Conservation (phyloP, 139 green algal genomes). For the Trebouxia sp. region DNA sequence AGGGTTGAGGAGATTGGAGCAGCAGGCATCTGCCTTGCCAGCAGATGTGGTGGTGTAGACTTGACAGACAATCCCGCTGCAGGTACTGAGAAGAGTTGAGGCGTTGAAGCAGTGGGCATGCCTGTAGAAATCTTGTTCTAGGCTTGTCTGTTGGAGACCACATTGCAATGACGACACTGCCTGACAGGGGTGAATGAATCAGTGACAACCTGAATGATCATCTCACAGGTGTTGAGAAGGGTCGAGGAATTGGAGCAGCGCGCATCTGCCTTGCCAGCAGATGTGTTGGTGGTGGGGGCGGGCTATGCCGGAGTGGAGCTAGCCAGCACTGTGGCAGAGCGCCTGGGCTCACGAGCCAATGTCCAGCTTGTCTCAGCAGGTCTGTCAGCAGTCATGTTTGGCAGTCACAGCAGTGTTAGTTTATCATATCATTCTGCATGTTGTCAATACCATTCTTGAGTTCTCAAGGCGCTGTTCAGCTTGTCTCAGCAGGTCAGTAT, state of each 20-base stretch:
- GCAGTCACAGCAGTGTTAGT: no score
- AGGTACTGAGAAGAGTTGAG: no score
- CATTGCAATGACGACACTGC: no score
- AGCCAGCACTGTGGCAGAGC: conserved; percentile 73
- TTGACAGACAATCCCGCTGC: no score
- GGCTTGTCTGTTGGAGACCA: neutral
- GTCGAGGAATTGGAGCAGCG: conserved; percentile 48
- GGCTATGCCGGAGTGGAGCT: conserved; percentile 94
- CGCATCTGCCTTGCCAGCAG: neutral
- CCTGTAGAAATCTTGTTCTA: no score
- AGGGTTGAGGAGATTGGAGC: conserved; percentile 50
- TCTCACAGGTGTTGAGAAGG: conserved; percentile 14
- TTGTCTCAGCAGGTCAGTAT: conserved; percentile 19
- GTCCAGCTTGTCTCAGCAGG: conserved; percentile 4
- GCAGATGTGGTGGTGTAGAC: conserved; percentile 66
- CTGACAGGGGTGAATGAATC: no score
- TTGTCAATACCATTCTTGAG: no score
- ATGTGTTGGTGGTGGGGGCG: conserved; percentile 81
- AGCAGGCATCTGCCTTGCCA: neutral
- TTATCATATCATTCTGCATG: no score
- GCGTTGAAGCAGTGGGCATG: no score
- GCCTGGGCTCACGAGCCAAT: conserved; percentile 44
- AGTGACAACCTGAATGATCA: no score
- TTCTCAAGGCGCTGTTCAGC: neutral
- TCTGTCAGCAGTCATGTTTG: neutral